Conservation (phyloP, 225 moss, liverwort and hornwort species). For the Anthoceros angustus region DNA sequence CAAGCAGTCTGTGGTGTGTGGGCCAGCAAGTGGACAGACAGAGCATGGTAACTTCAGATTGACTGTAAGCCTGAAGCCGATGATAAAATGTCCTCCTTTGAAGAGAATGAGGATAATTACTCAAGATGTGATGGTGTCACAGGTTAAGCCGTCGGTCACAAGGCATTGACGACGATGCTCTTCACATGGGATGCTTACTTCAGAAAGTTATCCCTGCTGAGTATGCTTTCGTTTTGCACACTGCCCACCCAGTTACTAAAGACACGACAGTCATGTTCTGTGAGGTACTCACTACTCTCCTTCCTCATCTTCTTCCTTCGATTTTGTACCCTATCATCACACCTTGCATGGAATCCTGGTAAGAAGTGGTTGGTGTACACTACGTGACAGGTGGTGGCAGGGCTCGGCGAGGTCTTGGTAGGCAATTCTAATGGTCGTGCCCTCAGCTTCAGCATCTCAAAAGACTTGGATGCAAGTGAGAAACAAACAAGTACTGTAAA, state of each 20-base stretch:
- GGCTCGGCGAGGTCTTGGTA: constrained; percentile 19
- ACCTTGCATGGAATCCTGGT: too few species aligned
- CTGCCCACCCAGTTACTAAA: constrained; percentile 16
- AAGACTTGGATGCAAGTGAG: constrained; percentile 11
- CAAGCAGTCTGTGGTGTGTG: constrained; percentile 15
- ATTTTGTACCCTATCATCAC: background rate
- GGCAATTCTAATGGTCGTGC: constrained; percentile 12
- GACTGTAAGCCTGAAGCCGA: background rate
- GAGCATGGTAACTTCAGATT: constrained; percentile 13
- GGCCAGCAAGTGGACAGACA: constrained; percentile 19
- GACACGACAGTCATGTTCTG: constrained; percentile 15
- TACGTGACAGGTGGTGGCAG: constrained; percentile 13
- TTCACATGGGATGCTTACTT: constrained; percentile 15
- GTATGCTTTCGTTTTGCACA: constrained; percentile 18
- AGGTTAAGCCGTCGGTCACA: constrained; percentile 15
- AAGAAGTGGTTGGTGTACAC: background rate
- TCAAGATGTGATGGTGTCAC: background rate
- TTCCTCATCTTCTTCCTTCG: background rate
- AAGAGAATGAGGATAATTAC: too few species aligned
- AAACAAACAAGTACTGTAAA: too few species aligned
- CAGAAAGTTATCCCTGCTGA: constrained; percentile 19
- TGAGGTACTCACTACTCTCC: constrained; percentile 6
- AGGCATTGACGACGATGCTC: constrained; percentile 5
- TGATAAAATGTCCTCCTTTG: too few species aligned
- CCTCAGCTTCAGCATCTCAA: constrained; percentile 14